Base-by-base conservation (phyloP, 768 basidiomycete genomes). In the Trametes elegans region DNA sequence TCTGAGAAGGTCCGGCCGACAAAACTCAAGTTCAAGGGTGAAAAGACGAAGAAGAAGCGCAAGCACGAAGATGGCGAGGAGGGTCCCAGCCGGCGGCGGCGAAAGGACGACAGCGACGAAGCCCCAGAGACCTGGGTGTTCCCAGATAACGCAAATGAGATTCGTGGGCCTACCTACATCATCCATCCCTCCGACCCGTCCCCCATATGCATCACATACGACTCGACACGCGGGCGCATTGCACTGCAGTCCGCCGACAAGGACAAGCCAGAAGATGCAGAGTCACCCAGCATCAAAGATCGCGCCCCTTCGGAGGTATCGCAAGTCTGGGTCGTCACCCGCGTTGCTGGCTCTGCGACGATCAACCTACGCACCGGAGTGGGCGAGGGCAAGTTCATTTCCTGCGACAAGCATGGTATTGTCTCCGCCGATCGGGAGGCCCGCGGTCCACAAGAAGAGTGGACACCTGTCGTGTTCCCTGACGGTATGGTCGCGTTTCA, bases 361-460 rank as follows among this genome's bases (percentile, higher is more conserved):
- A 80, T 96, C 66, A 96, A 95, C 67, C 73, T 96, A 55, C 84
- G 93, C 19, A 90, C 90, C 29, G 90, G 90, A 1, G 82, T 82
- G n/a, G 89, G 89, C 21, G 90, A 89, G 67, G 91, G 91, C 9
- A 93, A 93, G 71, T 97, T 94, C 68, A 73, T 97, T 42, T 92
- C 90, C 7, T 90, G 88, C 71, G 91, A 95, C 73, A 79, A 85
- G 57, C 84, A 91, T 63, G 93, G 93, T 7, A 74, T 93, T 18
- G 87, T 96, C 13, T 82, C 86, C 59, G 86, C 89, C 39, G 87
- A 91, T 66, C 77, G 90, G 41, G 93, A 97, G 65, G 93, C 93
- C 24, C 81, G 93, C 28, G 94, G 93, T 1, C 88, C 90, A 4
- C 91, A 96, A 70, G 93, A 97, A 70, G 93, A 95, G 70, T 97